phyloP scores from a whole-genome alignment of 306 rosid species.

The Morella rubra region DNA sequence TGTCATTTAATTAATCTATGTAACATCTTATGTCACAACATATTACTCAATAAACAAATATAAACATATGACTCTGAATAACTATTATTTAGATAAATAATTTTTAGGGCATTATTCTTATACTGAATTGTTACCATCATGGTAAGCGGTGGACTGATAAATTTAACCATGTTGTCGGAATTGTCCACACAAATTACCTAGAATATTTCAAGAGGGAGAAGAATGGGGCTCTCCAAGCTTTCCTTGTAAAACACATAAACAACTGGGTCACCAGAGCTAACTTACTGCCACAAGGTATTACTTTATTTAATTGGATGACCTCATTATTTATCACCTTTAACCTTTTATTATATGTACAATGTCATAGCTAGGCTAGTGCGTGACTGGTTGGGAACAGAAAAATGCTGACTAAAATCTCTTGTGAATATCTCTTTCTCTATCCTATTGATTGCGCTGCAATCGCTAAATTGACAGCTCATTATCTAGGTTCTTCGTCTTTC shows the following conservation, averaged over 20 bases:
- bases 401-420: background rate
- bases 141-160: slow-evolving; percentile 95
- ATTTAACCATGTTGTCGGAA: slow-evolving; percentile 94
- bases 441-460: background rate
- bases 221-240: slow-evolving; percentile 92
- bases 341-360: background rate
- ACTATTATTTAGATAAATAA: too few species aligned
- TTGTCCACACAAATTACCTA: slow-evolving; percentile 95
- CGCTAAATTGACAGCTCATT: slow-evolving; percentile 24
- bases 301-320: background rate
- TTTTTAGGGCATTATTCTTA: too few species aligned
- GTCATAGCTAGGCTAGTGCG: background rate
- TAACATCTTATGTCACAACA: too few species aligned
- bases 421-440: background rate
- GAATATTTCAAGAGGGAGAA: slow-evolving; percentile 96
- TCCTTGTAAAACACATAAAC: slow-evolving; percentile 93
- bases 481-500: slow-evolving; percentile 95
- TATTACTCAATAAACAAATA: too few species aligned
- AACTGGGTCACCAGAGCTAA: slow-evolving; percentile 93
- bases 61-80: too few species aligned
- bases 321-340: background rate
- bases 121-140: slow-evolving; percentile 98
- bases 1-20: too few species aligned
- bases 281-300: slow-evolving; percentile 79
- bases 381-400: background rate